These are phyloP conservation scores for Nicotiana sylvestris DNA, from an alignment of 257 asterid species.

Conservation along the genomic window DNA sequence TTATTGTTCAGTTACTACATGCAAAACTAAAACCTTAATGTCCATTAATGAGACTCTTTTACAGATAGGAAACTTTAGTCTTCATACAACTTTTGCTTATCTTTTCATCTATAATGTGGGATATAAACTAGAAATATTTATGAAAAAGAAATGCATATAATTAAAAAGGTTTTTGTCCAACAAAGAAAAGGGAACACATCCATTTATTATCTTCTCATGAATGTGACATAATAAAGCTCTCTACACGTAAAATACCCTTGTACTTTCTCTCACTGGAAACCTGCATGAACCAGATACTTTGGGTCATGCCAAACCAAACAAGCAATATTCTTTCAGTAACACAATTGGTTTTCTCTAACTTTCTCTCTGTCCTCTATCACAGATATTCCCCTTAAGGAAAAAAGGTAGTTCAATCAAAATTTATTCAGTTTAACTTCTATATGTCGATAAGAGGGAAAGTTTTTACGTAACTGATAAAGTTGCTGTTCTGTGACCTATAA, in stretches of 20 bases:
- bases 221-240: neutral
- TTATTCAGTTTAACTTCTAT: too few species aligned
- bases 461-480: too few species aligned
- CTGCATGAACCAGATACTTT: conserved; percentile 11
- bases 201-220: conserved; percentile 5
- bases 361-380: neutral
- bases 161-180: neutral
- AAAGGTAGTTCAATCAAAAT: neutral
- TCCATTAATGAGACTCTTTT: neutral
- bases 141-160: neutral
- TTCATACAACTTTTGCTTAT: neutral
- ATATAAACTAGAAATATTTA: neutral
- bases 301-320: conserved; percentile 11
- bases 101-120: neutral
- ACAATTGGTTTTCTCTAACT: neutral
- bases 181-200: neutral
- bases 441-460: too few species aligned
- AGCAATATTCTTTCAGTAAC: conserved; percentile 4
- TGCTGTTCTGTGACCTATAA: too few species aligned
- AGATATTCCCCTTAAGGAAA: neutral
- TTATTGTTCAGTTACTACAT: neutral
- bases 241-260: neutral
- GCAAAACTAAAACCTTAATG: neutral
- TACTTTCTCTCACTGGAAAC: conserved; percentile 1
- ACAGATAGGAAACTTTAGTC: neutral